Evolutionary conservation across 441 rosid genomes (phyloP).

Genomic region (Erysimum cheiri): DNA sequence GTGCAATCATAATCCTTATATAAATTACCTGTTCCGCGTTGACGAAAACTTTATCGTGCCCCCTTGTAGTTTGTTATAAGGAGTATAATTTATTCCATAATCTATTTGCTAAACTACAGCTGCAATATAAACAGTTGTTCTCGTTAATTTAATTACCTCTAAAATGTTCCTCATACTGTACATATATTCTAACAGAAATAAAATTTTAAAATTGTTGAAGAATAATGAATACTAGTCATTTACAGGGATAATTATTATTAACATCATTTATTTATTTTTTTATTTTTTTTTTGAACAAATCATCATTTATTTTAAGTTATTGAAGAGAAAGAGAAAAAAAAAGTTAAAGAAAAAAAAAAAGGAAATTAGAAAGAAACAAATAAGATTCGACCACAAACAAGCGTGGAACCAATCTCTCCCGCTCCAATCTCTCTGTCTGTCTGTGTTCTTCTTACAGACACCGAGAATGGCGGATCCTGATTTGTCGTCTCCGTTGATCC

Average conservation of each 20-base stretch:
- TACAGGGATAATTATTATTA: not conserved
- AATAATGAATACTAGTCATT: not conserved
- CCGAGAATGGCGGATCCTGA: slow-evolving; percentile 59
- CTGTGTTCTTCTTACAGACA: slow-evolving; percentile 9
- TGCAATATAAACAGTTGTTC: slow-evolving; percentile 10
- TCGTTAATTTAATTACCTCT: not conserved
- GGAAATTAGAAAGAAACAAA: slow-evolving; percentile 21
- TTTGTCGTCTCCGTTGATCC: slow-evolving; percentile 66
- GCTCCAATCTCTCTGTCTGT: slow-evolving; percentile 30
- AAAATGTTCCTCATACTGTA: not conserved
- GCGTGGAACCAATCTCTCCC: slow-evolving; percentile 41
- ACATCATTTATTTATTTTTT: no score
- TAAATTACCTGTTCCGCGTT: slow-evolving; percentile 25
- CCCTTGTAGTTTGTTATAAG: slow-evolving; percentile 15
- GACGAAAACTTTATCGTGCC: slow-evolving; percentile 34
- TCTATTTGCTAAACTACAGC: not conserved
- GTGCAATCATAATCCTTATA: slow-evolving; percentile 27
- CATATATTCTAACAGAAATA: not conserved
- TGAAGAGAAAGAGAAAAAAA: not conserved
- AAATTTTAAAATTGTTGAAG: not conserved
- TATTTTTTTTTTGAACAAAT: no score
- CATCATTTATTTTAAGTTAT: no score
- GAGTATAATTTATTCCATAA: not conserved
- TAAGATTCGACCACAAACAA: slow-evolving; percentile 38
- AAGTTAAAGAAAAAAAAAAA: slow-evolving; percentile 1